Base-by-base conservation (phyloP, 768 basidiomycete species). In the Neoboletus magnificus region DNA sequence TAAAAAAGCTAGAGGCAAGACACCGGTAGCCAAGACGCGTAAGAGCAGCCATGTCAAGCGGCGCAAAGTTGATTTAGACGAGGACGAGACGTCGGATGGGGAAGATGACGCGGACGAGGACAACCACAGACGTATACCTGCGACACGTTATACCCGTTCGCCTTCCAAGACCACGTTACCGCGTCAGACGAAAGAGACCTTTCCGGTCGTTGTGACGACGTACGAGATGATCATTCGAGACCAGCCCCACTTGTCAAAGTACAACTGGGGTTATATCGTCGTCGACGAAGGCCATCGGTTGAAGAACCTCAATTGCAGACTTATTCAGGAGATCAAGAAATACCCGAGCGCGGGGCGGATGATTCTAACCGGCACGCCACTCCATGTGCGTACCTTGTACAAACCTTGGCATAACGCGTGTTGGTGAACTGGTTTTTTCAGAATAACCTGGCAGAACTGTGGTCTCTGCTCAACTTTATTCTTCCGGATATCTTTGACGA, bases 231-330 rank as follows among this genome's bases (percentile, higher is more conserved):
- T 94, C 61, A 95, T 94, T 66, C 88, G 83, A 56, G 90, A 97
- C 70, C 82, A 86, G 30, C 71, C 76, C 36, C 80, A 86, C 62
- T 79, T 89, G 50, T 71, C 76, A 44, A 79, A 79, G 55, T 90
- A 89, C 67, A 73, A 82, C 41, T 92, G 89, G 88, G 85, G 90
- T 25, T 97, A 95, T 67, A 92, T 98, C 67, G 91, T 98, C 56
- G 96, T 99, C 3, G 93, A 95, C 67, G 93, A 96, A 72, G 93
- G 96, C 0, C 97, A 99, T 72, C 79, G 96, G 23, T 71, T 99
- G 67, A 98, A 98, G 77, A 99, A 99, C 65, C 77, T 96, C 55
- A 83, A 98, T 65, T 93, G 93, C 72, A 87, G 83, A 74, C 82
- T 98, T 16, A 91, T 98, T 72, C 79, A 80, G 55, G 93, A 96